These are phyloP conservation scores for Crithidia sp. DNA, from an alignment of 208 protist species.

Conservation along the genomic window DNA sequence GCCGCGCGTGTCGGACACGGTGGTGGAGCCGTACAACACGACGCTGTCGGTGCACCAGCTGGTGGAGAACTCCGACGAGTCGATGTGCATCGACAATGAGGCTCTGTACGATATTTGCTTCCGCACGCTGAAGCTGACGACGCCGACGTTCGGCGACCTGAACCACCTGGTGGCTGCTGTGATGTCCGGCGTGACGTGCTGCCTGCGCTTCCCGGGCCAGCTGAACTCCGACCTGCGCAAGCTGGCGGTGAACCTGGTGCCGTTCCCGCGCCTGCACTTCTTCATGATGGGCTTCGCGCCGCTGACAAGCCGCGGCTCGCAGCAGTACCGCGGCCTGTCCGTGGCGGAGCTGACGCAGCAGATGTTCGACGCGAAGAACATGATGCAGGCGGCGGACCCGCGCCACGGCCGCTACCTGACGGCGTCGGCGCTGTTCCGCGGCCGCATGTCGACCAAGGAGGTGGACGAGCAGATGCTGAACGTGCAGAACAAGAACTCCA, in stretches of 20 bases:
- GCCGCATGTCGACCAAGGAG: conserved; percentile 93
- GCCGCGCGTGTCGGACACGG: conserved; percentile 97
- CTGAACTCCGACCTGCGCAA: conserved; percentile 93
- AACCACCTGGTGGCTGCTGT: conserved; percentile 96
- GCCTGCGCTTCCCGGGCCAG: conserved; percentile 97
- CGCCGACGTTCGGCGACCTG: conserved; percentile 96
- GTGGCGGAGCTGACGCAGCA: conserved; percentile 93
- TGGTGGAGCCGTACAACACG: conserved; percentile 98
- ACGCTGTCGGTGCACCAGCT: conserved; percentile 98
- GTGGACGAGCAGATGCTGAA: conserved; percentile 26
- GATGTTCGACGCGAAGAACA: conserved; percentile 98
- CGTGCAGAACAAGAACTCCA: conserved; percentile 57
- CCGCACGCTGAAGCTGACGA: conserved; percentile 96
- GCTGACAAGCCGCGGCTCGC: conserved; percentile 86
- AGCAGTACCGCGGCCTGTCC: conserved; percentile 81
- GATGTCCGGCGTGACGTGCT: conserved; percentile 96
- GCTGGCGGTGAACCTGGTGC: conserved; percentile 81
- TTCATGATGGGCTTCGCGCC: conserved; percentile 98
- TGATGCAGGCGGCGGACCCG: conserved; percentile 93
- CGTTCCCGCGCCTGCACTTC: conserved; percentile 99
- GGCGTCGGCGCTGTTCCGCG: conserved; percentile 91
- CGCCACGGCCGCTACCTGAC: conserved; percentile 58
- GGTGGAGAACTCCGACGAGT: conserved; percentile 89
- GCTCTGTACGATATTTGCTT: conserved; percentile 99
- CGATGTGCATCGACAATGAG: conserved; percentile 98